A percentile compares a stretch with the other conserved stretches of the same genome.
Conservation (phyloP, 2,329 filamentous ascomycete genomes). For the Magnaporthiopsis poae region DNA sequence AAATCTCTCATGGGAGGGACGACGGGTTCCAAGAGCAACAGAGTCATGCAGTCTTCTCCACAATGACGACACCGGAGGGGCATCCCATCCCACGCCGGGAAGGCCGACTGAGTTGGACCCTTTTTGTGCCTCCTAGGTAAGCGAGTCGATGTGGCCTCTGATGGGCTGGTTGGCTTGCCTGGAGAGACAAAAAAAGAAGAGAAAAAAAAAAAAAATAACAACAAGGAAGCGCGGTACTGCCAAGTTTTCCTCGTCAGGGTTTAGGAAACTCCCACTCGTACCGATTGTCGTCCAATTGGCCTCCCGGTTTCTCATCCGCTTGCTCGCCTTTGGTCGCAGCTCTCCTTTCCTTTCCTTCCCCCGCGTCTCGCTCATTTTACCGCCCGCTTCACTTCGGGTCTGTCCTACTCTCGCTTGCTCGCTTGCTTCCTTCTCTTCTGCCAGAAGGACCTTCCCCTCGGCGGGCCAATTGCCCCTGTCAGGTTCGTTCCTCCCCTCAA, state of each 20-base stretch:
- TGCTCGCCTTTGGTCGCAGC: no score
- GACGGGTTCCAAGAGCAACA: not conserved
- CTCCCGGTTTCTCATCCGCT: no score
- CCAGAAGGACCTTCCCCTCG: not conserved
- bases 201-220: not conserved
- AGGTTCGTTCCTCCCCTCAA: not conserved
- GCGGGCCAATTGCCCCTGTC: not conserved
- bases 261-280: no score
- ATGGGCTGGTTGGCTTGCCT: no score
- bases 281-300: no score
- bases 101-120: not conserved
- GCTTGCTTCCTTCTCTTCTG: not conserved
- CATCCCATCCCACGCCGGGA: not conserved
- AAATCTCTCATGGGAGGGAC: not conserved
- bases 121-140: not conserved
- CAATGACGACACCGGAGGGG: conserved; percentile 14
- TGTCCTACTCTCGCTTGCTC: not conserved
- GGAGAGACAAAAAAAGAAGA: no score
- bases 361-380: no score
- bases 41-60: conserved; percentile 2
- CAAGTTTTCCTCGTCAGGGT: no score
- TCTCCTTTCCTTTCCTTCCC: no score
- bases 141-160: no score
- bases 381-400: not conserved
- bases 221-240: no score